Conservation (phyloP, 2,329 filamentous ascomycete species). For the Trichoderma sp. region DNA sequence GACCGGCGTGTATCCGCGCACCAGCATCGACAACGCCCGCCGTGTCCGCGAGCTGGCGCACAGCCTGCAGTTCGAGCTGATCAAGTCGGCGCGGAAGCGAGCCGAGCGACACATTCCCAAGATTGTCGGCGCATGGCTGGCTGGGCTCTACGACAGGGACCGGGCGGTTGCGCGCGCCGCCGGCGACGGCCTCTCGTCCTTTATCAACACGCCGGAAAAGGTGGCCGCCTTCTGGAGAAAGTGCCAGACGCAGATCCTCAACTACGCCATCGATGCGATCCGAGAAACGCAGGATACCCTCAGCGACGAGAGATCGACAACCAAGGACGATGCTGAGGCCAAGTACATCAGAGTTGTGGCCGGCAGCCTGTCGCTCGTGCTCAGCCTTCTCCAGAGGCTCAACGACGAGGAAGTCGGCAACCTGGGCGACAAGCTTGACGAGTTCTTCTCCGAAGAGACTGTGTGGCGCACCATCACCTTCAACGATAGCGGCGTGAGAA, state of each 20-base stretch:
- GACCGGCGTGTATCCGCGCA: slow-evolving; percentile 82
- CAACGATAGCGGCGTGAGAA: slow-evolving; percentile 53
- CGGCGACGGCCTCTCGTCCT: slow-evolving; percentile 67
- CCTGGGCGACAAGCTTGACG: slow-evolving; percentile 59
- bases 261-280: slow-evolving; percentile 76
- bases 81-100: slow-evolving; percentile 69
- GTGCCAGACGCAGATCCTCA: slow-evolving; percentile 76
- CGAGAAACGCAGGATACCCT: slow-evolving; percentile 77
- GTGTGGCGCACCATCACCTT: slow-evolving; percentile 66
- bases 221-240: slow-evolving; percentile 70
- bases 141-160: slow-evolving; percentile 84
- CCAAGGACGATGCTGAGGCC: slow-evolving; percentile 75
- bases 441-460: slow-evolving; percentile 61
- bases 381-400: slow-evolving; percentile 51
- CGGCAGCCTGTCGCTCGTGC: slow-evolving; percentile 53
- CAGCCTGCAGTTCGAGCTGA: slow-evolving; percentile 61
- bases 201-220: slow-evolving; percentile 80
- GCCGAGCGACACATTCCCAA: slow-evolving; percentile 76
- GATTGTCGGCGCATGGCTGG: slow-evolving; percentile 85
- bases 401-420: slow-evolving; percentile 54
- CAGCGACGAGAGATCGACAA: slow-evolving; percentile 85
- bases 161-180: slow-evolving; percentile 72
- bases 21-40: slow-evolving; percentile 84
- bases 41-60: slow-evolving; percentile 87
- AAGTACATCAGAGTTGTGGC: slow-evolving; percentile 77